phyloP scores from a whole-genome alignment of 208 protist genomes.

The Trypanosoma melophagium region DNA sequence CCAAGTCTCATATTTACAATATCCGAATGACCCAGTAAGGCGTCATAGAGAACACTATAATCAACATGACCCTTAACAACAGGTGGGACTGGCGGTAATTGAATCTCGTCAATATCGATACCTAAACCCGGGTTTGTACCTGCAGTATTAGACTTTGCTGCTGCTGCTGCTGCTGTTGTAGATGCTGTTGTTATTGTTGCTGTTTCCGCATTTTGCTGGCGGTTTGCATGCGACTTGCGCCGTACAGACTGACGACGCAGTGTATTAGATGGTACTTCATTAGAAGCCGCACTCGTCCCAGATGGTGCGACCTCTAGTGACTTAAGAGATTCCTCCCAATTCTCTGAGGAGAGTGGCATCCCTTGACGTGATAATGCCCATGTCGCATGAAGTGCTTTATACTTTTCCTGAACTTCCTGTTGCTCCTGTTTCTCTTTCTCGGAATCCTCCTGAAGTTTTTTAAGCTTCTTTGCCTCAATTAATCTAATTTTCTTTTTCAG shows the following conservation, averaged over 20 bases:
- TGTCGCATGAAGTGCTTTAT: constrained; percentile 55
- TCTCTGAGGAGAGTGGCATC: constrained; percentile 62
- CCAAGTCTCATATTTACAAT: constrained; percentile 25
- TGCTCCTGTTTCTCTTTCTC: not conserved
- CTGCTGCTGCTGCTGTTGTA: not conserved
- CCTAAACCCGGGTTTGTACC: not conserved
- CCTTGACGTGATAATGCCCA: constrained; percentile 56
- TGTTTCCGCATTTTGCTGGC: constrained; percentile 9
- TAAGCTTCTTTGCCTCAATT: not conserved
- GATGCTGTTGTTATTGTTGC: too few relatives aligned
- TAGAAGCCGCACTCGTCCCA: not conserved
- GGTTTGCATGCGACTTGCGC: constrained; percentile 1
- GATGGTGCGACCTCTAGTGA: constrained; percentile 10
- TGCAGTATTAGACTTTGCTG: too few relatives aligned
- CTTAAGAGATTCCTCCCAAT: constrained; percentile 11
- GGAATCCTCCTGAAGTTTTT: not conserved
- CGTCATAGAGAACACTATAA: constrained; percentile 45
- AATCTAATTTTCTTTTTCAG: constrained; percentile 28
- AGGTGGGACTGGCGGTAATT: constrained; percentile 16
- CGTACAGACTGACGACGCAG: constrained; percentile 8
- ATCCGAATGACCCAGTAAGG: constrained; percentile 25
- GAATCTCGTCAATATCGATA: not conserved
- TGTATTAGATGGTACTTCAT: not conserved
- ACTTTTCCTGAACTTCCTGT: constrained; percentile 26
- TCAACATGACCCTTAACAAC: constrained; percentile 12